Evolutionary conservation across 352 stramenopile species (phyloP), one percentile per base, ranked within the genome.

Genomic region (Phytophthora sojae): DNA sequence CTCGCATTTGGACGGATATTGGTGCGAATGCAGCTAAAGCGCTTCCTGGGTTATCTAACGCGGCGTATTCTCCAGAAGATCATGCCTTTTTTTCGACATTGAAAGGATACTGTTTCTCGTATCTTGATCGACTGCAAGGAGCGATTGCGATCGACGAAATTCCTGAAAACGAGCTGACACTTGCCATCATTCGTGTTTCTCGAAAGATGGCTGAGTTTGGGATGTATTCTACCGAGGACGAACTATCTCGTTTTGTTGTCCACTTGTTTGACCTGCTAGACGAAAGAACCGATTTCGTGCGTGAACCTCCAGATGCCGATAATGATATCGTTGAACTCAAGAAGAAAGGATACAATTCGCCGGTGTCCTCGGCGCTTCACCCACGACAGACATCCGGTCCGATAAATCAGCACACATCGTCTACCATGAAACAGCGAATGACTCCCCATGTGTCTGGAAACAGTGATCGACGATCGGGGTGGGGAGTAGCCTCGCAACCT

Each of bases 201-300:
- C 76, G 77, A 53, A 92, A 90, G 50, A 69, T 93, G 69, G 71
- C 89, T 8, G 77, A 86, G 57, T 93, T 92, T 68, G 86, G 83
- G 2, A 91, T 93, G 71, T 91, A 87, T 39, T 59, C 73, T 19
- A 77, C 79, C 0, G 72, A 88, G 47, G 58, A 79, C 12, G 81
- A 91, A 19, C 55, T 93, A 3, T 56, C 61, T 11, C 57, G 49
- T 6, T 69, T 81, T 25, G 67, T 79, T 47, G 51, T 59, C 23
- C 59, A 69, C 17, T 52, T 81, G 14, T 74, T 81, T 49, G 74
- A 81, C 52, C 61, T 81, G 11, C 25, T 81, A 14, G 74, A 81
- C 42, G 79, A 89, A 30, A 69, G 85, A 51, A 90, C 69, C 0
- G 85, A 93, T 61, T 59, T 77, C 0, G 25, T 80, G n/a, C 49